Evolutionary conservation across 495 filamentous ascomycete genomes (phyloP), one percentile per base, ranked within the genome.

Genomic region (Aspergillus indologenus): DNA sequence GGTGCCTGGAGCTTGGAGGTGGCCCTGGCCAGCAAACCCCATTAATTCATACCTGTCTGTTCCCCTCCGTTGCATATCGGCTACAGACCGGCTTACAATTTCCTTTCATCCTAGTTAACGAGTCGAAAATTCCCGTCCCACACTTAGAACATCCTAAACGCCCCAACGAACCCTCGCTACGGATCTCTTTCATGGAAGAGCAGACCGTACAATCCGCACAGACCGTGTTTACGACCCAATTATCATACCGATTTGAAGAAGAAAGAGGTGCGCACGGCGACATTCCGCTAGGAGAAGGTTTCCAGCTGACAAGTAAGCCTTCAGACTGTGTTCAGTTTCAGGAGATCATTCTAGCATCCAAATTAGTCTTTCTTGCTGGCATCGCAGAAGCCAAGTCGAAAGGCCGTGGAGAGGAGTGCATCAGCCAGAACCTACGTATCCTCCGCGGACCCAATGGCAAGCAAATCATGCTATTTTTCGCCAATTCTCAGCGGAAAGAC

Each of bases 331-430:
- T 76, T 0, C 69, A 70, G 48, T 80, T 80, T 44, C 77, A 80
- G 62, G 77, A 80, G 54, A 44, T 74, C 9, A 64, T 80, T 0
- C 71, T 79, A 17, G 64, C 69, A n/a, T 72, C 73, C 8, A 75
- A 71, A 59, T 60, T 80, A 15, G 55, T 74, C 12, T 76, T 79
- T 45, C 70, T 79, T 45, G 74, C 72, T 0, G 76, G 77, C 0
- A 76, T 80, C 58, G 75, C 76, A 1, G 76, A 79, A 48, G 75
- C 72, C 51, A 78, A 76, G 48, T 79, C 75, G 48, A 80, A 78
- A 54, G 76, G 77, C 7, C 72, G 76, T 14, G 76, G 77, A 4
- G 77, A 80, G 49, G 77, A 80, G 63, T 80, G 77, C 47, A 78
- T 80, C 64, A 78, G 75, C 54, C 77, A 80, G 61, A 80, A 80